phyloP scores from a whole-genome alignment of 768 basidiomycete species.

The Leccinellum albellum region DNA sequence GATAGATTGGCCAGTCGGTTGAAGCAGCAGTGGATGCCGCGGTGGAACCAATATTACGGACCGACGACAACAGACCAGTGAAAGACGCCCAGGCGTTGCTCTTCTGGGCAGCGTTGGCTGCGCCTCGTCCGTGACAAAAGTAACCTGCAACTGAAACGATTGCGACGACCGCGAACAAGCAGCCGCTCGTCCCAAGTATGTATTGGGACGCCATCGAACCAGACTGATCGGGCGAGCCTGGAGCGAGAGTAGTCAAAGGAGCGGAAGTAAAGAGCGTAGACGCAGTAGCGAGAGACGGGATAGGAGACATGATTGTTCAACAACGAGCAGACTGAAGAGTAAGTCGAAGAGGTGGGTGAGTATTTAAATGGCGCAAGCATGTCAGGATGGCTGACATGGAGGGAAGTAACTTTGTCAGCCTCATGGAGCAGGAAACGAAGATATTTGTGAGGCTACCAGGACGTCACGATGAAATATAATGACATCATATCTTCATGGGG shows the following conservation, averaged over 20 bases:
- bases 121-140: conserved; percentile 10
- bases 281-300: conserved; percentile 11
- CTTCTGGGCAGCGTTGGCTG: background rate
- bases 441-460: background rate
- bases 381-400: conserved; percentile 3
- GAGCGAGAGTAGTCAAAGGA: conserved; percentile 1
- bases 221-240: background rate
- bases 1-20: background rate
- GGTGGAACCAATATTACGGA: background rate
- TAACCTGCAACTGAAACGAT: conserved; percentile 15
- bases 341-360: background rate
- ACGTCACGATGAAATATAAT: background rate
- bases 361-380: conserved; percentile 3
- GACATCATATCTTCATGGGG: background rate
- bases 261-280: background rate
- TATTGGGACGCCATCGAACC: background rate
- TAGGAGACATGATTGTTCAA: conserved; percentile 16
- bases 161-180: conserved; percentile 10
- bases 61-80: conserved; percentile 3
- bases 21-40: background rate
- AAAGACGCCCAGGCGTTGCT: conserved; percentile 7
- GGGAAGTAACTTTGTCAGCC: conserved; percentile 8
- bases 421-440: background rate
- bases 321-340: background rate
- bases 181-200: conserved; percentile 12